A percentile compares a stretch with the other conserved stretches of the same genome.
Conservation (phyloP, 371 early-diverging fungal genomes). For the Saksenaea oblongispora region DNA sequence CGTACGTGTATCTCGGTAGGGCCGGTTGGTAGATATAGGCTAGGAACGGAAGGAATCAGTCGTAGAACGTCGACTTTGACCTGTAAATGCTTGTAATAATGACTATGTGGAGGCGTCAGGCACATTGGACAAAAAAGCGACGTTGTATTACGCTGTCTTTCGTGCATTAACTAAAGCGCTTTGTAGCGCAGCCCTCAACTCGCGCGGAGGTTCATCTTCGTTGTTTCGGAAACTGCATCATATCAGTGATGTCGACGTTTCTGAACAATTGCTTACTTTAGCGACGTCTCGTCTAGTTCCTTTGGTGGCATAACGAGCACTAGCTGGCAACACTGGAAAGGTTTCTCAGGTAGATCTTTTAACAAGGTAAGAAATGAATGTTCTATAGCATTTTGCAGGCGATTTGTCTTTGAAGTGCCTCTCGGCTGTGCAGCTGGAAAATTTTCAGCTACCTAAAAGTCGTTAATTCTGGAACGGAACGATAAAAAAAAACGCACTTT, state of each 20-base stretch:
- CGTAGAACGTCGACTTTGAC: slow-evolving; percentile 27
- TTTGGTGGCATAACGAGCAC: neutral
- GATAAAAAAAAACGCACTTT: neutral
- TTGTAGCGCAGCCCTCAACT: neutral
- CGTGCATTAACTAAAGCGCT: neutral
- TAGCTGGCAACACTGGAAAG: neutral
- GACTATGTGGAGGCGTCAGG: neutral
- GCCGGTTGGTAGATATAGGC: neutral
- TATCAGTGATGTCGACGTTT: neutral
- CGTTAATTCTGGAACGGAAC: neutral
- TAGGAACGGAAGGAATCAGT: slow-evolving; percentile 1
- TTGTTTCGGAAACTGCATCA: slow-evolving; percentile 25
- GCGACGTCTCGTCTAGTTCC: neutral
- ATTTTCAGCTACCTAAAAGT: neutral
- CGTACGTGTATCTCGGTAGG: neutral
- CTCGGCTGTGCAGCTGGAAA: neutral
- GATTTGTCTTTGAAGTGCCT: neutral
- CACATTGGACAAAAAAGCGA: neutral
- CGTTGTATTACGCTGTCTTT: neutral
- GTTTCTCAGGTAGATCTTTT: neutral
- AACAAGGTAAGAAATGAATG: neutral
- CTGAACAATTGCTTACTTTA: neutral
- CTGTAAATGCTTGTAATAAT: slow-evolving; percentile 1
- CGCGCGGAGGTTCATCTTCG: slow-evolving; percentile 16
- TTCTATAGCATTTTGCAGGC: neutral